These are phyloP conservation scores for Ascochyta rabiei DNA, from an alignment of 2,329 filamentous ascomycete species.

Conservation along the genomic window DNA sequence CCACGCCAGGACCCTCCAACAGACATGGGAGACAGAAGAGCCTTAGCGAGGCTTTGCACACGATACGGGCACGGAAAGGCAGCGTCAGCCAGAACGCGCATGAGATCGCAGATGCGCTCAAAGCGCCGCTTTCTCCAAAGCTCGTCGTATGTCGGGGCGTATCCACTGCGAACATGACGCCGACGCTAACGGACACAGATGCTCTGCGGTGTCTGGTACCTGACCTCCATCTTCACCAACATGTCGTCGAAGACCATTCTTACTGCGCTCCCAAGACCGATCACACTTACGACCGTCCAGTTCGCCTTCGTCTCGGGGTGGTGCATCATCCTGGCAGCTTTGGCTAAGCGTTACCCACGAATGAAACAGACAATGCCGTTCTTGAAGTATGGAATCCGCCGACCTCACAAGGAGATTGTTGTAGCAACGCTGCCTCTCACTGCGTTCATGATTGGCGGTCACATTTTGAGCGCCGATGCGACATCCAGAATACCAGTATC, in stretches of 20 bases:
- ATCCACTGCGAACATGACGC: conserved; percentile 29
- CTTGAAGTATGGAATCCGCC: conserved; percentile 81
- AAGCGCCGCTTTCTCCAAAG: conserved; percentile 85
- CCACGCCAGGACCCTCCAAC: conserved; percentile 31
- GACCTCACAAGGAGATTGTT: conserved; percentile 81
- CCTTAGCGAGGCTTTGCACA: conserved; percentile 84
- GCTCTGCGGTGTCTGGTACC: conserved; percentile 91
- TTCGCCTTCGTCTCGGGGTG: conserved; percentile 91
- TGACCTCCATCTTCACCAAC: conserved; percentile 93
- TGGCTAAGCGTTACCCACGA: conserved; percentile 73
- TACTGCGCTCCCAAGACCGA: conserved; percentile 86
- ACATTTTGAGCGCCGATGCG: conserved; percentile 91
- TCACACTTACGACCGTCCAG: conserved; percentile 89
- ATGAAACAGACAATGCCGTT: conserved; percentile 76
- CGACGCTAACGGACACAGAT: conserved; percentile 59
- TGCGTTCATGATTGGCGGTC: conserved; percentile 89
- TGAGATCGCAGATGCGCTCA: conserved; percentile 88
- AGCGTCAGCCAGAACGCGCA: conserved; percentile 93
- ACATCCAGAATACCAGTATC: conserved; percentile 96
- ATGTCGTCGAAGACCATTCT: conserved; percentile 97
- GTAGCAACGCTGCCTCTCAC: conserved; percentile 88
- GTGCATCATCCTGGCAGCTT: conserved; percentile 79
- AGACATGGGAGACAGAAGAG: conserved; percentile 80
- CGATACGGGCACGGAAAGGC: conserved; percentile 77
- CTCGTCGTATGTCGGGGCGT: conserved; percentile 70